Evolutionary conservation across 2,329 filamentous ascomycete genomes (phyloP).

Genomic region (Bipolaris oryzae): DNA sequence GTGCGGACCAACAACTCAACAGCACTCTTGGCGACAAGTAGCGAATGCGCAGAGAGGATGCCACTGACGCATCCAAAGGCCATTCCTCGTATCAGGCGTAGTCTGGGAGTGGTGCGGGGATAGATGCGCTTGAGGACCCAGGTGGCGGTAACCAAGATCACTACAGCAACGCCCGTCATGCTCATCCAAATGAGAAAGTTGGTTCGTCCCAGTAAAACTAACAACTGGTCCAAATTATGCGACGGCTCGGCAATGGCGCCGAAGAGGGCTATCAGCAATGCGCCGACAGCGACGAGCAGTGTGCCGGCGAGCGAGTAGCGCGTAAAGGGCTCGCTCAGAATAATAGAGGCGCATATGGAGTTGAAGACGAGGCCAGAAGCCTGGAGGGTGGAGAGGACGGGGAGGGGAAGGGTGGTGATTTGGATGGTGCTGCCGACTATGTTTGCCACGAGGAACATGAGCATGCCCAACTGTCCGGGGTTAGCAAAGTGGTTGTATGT

Average conservation of each 20-base stretch:
- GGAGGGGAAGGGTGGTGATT: conserved; percentile 92
- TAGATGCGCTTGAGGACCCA: conserved; percentile 48
- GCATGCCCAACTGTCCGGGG: conserved; percentile 73
- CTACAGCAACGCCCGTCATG: conserved; percentile 74
- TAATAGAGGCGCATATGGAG: conserved; percentile 92
- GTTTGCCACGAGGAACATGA: conserved; percentile 95
- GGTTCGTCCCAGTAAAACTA: conserved; percentile 73
- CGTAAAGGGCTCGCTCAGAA: conserved; percentile 93
- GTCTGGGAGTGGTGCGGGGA: conserved; percentile 60
- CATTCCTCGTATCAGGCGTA: conserved; percentile 80
- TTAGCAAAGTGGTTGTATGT: conserved; percentile 18
- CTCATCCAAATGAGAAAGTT: conserved; percentile 91
- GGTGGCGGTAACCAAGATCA: conserved; percentile 64
- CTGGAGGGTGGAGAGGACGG: conserved; percentile 92
- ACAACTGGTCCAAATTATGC: conserved; percentile 81
- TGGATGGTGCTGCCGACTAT: conserved; percentile 94
- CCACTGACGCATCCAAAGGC: conserved; percentile 87
- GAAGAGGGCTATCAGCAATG: conserved; percentile 90
- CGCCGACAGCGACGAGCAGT: conserved; percentile 82
- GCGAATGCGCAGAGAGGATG: conserved; percentile 88
- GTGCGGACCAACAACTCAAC: conserved; percentile 92
- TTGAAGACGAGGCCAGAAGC: conserved; percentile 95
- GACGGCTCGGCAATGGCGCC: conserved; percentile 92
- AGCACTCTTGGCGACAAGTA: conserved; percentile 93
- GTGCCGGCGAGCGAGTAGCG: conserved; percentile 91